Percentiles rank a stretch among this genome's conserved stretches.
Conservation (phyloP, 768 basidiomycete genomes). For the Boletus bicolor region DNA sequence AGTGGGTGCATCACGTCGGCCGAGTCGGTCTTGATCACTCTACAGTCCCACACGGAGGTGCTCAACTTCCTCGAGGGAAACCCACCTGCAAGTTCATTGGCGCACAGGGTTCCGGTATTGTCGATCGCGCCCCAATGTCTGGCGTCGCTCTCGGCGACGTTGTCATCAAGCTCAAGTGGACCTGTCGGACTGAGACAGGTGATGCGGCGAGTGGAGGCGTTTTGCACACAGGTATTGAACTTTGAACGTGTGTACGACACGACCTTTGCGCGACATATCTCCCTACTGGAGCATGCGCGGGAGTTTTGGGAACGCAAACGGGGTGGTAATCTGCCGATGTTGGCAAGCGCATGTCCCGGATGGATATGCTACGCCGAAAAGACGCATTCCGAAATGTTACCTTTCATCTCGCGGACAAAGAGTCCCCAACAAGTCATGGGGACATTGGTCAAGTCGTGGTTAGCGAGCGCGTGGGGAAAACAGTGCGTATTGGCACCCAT, state of each 20-base stretch:
- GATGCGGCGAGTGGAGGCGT: slow-evolving; percentile 67
- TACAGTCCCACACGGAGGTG: slow-evolving; percentile 94
- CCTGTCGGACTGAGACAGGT: slow-evolving; percentile 53
- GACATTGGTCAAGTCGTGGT: slow-evolving; percentile 86
- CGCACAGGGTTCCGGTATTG: slow-evolving; percentile 59
- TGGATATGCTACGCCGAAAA: slow-evolving; percentile 99
- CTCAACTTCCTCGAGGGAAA: slow-evolving; percentile 71
- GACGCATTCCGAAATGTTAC: slow-evolving; percentile 89
- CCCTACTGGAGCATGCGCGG: slow-evolving; percentile 72
- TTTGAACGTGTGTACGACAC: slow-evolving; percentile 89
- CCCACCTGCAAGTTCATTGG: slow-evolving; percentile 35
- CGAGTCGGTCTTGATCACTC: slow-evolving; percentile 92
- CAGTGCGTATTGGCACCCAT: slow-evolving; percentile 47
- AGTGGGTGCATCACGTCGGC: slow-evolving; percentile 99
- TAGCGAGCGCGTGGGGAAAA: slow-evolving; percentile 63
- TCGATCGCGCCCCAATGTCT: slow-evolving; percentile 90
- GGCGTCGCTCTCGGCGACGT: slow-evolving; percentile 71
- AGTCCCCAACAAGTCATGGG: slow-evolving; percentile 96
- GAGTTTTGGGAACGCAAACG: slow-evolving; percentile 76
- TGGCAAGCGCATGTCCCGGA: slow-evolving; percentile 95
- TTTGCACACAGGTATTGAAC: slow-evolving; percentile 64
- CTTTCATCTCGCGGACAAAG: slow-evolving; percentile 83
- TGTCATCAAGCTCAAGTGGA: slow-evolving; percentile 44
- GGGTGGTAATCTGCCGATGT: slow-evolving; percentile 69
- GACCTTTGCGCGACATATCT: slow-evolving; percentile 88